phyloP scores from a whole-genome alignment of 2,329 filamentous ascomycete species.

The Periconia sp. region DNA sequence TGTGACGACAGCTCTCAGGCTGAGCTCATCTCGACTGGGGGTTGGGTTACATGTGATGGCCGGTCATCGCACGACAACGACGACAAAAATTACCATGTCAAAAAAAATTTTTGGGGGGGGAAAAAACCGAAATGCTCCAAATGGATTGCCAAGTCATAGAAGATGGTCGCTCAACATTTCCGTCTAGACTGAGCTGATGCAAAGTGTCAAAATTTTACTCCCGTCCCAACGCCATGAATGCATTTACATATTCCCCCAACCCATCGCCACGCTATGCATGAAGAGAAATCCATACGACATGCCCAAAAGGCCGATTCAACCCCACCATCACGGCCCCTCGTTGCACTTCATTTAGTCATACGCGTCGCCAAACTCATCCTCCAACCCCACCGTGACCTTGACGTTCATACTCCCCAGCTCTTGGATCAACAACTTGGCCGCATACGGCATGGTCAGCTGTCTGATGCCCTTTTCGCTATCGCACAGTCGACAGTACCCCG shows the following conservation, averaged over 20 bases:
- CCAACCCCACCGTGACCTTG: conserved; percentile 86
- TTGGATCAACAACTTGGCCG: conserved; percentile 93
- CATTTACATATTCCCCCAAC: neutral
- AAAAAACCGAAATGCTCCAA: too few species aligned
- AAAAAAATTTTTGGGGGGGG: too few species aligned
- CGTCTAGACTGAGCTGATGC: too few species aligned
- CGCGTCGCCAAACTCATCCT: conserved; percentile 75
- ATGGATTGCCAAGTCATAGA: too few species aligned
- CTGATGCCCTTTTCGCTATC: conserved; percentile 83
- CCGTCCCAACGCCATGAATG: conserved; percentile 2
- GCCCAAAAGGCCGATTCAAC: neutral
- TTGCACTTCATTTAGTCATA: conserved; percentile 6
- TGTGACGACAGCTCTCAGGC: too few species aligned
- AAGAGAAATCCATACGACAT: neutral
- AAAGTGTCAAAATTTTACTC: too few species aligned
- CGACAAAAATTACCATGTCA: too few species aligned
- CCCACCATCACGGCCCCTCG: neutral
- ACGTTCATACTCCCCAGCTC: conserved; percentile 99
- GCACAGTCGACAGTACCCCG: conserved; percentile 93
- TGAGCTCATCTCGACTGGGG: too few species aligned
- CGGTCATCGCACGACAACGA: too few species aligned
- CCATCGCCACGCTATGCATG: conserved; percentile 10
- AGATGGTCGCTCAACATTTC: too few species aligned
- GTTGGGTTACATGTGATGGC: too few species aligned
- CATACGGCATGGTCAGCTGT: conserved; percentile 96